Conservation (phyloP, 1,284 basidiomycete species). For the Phellinidium pouzarii region DNA sequence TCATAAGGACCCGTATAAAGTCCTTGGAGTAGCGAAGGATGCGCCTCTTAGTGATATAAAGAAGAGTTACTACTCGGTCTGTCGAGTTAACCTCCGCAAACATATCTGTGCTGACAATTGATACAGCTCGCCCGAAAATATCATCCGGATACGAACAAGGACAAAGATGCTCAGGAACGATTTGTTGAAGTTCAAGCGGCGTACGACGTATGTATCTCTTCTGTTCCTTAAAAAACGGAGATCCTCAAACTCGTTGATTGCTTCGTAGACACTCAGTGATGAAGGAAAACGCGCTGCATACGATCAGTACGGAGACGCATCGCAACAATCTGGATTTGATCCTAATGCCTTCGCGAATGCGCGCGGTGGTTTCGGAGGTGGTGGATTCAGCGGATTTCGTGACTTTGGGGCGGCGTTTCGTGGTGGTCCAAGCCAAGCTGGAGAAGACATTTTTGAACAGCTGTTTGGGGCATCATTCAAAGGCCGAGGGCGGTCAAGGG, state of each 20-base stretch:
- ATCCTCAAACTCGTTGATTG: constrained; percentile 10
- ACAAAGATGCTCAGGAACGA: constrained; percentile 84
- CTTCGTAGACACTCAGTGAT: constrained; percentile 78
- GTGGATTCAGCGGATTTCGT: constrained; percentile 62
- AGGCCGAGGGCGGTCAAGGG: constrained; percentile 41
- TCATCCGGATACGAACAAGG: constrained; percentile 96
- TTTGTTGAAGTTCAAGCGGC: constrained; percentile 97
- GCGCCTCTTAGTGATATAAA: constrained; percentile 89
- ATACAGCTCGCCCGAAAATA: constrained; percentile 91
- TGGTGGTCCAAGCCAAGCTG: constrained; percentile 41
- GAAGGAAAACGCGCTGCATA: constrained; percentile 91
- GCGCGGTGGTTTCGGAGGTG: constrained; percentile 43
- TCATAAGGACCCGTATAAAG: constrained; percentile 87
- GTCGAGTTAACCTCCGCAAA: constrained; percentile 24
- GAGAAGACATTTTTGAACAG: constrained; percentile 78
- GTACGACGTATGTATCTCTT: constrained; percentile 75
- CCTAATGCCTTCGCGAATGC: constrained; percentile 64
- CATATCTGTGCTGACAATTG: constrained; percentile 5
- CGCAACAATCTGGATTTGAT: constrained; percentile 91
- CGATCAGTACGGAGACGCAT: constrained; percentile 92
- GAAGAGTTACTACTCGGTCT: constrained; percentile 90
- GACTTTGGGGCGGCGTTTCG: constrained; percentile 69
- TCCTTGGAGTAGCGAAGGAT: constrained; percentile 84
- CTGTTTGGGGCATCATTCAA: constrained; percentile 72
- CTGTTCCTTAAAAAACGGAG: constrained; percentile 15